Evolutionary conservation across 805 yeast genomes (phyloP).

Genomic region (Kodamaea hsintzibuensis): DNA sequence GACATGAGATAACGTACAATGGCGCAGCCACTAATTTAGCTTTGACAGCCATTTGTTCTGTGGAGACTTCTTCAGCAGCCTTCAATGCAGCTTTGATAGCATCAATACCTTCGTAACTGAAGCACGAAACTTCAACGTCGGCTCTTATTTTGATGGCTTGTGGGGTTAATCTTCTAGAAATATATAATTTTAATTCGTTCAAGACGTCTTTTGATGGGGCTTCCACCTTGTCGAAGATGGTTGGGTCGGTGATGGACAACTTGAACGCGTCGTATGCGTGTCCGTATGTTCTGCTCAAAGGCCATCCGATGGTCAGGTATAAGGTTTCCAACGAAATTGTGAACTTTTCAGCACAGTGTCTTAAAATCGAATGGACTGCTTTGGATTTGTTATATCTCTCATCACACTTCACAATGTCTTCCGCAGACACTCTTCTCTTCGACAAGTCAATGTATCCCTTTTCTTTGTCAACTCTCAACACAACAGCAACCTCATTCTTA

Average conservation of each 20-base stretch:
- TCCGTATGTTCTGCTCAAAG: constrained; percentile 90
- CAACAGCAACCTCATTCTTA: constrained; percentile 97
- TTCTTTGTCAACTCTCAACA: constrained; percentile 96
- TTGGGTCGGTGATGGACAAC: constrained; percentile 87
- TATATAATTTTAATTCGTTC: constrained; percentile 83
- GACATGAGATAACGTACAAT: constrained; percentile 87
- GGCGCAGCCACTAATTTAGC: constrained; percentile 98
- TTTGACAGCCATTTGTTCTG: constrained; percentile 84
- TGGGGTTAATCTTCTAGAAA: constrained; percentile 92
- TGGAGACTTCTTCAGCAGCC: constrained; percentile 82
- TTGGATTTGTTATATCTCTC: constrained; percentile 95
- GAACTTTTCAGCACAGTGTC: constrained; percentile 98
- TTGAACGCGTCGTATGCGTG: constrained; percentile 98
- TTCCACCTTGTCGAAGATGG: constrained; percentile 77
- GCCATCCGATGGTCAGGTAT: constrained; percentile 95
- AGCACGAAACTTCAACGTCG: constrained; percentile 97
- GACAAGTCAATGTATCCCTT: constrained; percentile 98
- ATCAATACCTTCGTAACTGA: constrained; percentile 95
- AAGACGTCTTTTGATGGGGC: constrained; percentile 74
- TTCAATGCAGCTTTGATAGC: constrained; percentile 89
- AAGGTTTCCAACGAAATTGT: constrained; percentile 81
- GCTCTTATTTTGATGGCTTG: constrained; percentile 98
- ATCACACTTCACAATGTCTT: constrained; percentile 95
- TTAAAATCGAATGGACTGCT: constrained; percentile 95
- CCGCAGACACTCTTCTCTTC: constrained; percentile 96